These are phyloP conservation scores for Aspergillus ochraceoroseus DNA, from an alignment of 2,329 filamentous ascomycete genomes.

Conservation along the genomic window DNA sequence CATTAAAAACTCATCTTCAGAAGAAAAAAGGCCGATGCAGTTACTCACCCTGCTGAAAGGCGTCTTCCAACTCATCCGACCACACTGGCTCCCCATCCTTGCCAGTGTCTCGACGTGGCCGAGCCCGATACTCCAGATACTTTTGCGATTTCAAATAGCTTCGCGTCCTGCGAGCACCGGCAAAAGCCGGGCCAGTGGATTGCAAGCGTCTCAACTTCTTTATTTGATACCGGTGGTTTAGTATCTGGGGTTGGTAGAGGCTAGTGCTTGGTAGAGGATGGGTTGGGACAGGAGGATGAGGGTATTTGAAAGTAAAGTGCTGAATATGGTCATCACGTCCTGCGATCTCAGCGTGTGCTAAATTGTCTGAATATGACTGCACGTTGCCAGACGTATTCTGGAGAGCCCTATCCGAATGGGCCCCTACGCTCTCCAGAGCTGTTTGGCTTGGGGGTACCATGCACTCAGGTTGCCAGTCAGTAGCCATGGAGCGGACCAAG, in stretches of 20 bases:
- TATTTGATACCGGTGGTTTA: slow-evolving; percentile 32
- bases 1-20: slow-evolving; percentile 13
- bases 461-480: slow-evolving; percentile 41
- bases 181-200: slow-evolving; percentile 29
- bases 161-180: slow-evolving; percentile 26
- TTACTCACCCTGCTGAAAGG: slow-evolving; percentile 45
- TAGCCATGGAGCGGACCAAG: slow-evolving; percentile 38
- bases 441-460: slow-evolving; percentile 38
- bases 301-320: slow-evolving; percentile 36
- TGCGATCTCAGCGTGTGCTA: slow-evolving; percentile 27
- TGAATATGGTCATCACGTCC: slow-evolving; percentile 36
- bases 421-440: slow-evolving; percentile 33
- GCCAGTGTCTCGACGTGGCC: slow-evolving; percentile 42
- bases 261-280: slow-evolving; percentile 25
- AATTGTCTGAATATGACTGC: slow-evolving; percentile 38
- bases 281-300: slow-evolving; percentile 27
- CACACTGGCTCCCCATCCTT: slow-evolving; percentile 44
- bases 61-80: slow-evolving; percentile 46
- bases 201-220: slow-evolving; percentile 37
- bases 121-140: slow-evolving; percentile 43
- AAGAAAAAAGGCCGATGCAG: not conserved
- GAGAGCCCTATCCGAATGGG: slow-evolving; percentile 37
- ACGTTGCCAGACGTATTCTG: slow-evolving; percentile 44
- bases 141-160: slow-evolving; percentile 42
- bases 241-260: slow-evolving; percentile 28